Evolutionary conservation across 2,329 filamentous ascomycete species (phyloP).

Genomic region (Pestalotiopsis sp.): DNA sequence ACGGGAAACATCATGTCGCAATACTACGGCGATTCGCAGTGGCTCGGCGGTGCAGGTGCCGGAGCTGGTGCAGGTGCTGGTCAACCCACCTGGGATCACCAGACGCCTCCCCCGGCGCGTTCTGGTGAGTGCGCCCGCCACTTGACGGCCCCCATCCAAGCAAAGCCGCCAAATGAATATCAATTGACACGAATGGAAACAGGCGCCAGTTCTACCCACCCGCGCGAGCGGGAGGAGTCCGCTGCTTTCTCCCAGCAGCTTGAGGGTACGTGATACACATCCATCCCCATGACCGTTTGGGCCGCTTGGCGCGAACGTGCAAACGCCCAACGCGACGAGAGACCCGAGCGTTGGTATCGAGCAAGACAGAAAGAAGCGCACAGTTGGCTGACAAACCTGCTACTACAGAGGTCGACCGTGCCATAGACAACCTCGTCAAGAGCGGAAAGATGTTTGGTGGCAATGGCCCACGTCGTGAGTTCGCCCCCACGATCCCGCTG

Average conservation of each 20-base stretch:
- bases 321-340: background rate
- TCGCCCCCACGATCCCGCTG: slow-evolving; percentile 51
- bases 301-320: background rate
- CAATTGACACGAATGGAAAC: slow-evolving; percentile 26
- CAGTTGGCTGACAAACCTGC: slow-evolving; percentile 27
- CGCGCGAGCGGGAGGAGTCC: slow-evolving; percentile 75
- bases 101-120: slow-evolving; percentile 67
- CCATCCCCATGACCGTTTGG: background rate
- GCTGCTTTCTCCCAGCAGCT: slow-evolving; percentile 84
- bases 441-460: slow-evolving; percentile 86
- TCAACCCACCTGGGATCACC: slow-evolving; percentile 74
- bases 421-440: slow-evolving; percentile 93
- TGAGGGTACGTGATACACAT: slow-evolving; percentile 69
- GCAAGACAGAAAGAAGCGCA: slow-evolving; percentile 8
- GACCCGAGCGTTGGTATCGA: background rate
- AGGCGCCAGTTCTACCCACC: slow-evolving; percentile 77
- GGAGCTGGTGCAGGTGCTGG: slow-evolving; percentile 40
- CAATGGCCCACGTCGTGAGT: slow-evolving; percentile 77
- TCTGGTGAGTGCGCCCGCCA: slow-evolving; percentile 57
- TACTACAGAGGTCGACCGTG: slow-evolving; percentile 85
- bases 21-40: slow-evolving; percentile 38
- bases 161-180: slow-evolving; percentile 1
- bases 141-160: background rate
- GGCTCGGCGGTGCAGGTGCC: slow-evolving; percentile 35
- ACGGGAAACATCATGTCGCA: slow-evolving; percentile 30